These are phyloP conservation scores for Pleochaeta shiraiana DNA, from an alignment of 2,329 filamentous ascomycete species.

Conservation along the genomic window DNA sequence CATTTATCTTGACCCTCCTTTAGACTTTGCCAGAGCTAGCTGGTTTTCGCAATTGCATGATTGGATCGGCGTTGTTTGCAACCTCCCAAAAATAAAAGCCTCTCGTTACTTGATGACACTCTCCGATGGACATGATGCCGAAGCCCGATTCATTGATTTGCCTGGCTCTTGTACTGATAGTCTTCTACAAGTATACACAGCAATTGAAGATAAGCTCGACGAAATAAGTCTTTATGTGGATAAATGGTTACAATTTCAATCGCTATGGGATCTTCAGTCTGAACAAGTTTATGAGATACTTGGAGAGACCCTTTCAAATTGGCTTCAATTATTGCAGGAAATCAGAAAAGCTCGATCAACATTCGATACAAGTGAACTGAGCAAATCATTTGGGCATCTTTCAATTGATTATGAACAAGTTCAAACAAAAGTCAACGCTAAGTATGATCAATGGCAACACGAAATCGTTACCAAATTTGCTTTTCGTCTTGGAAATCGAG, in stretches of 20 bases:
- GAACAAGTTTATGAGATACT: conserved; percentile 87
- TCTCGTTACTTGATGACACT: conserved; percentile 84
- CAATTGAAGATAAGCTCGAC: conserved; percentile 62
- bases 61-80: conserved; percentile 86
- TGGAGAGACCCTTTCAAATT: conserved; percentile 75
- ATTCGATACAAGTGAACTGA: conserved; percentile 93
- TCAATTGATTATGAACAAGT: conserved; percentile 97
- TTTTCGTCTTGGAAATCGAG: conserved; percentile 63
- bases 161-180: conserved; percentile 64
- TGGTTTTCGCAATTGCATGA: conserved; percentile 88
- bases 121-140: conserved; percentile 39
- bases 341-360: conserved; percentile 89
- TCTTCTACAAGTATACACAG: conserved; percentile 58
- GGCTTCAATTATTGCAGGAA: conserved; percentile 91
- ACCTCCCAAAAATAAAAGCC: conserved; percentile 82
- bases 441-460: conserved; percentile 99
- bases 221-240: conserved; percentile 75
- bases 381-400: conserved; percentile 78
- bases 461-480: conserved; percentile 93
- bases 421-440: conserved; percentile 94
- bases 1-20: conserved; percentile 84
- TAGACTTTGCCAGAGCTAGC: conserved; percentile 76
- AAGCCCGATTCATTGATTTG: conserved; percentile 61
- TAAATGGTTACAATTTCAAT: conserved; percentile 98
- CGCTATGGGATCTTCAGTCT: conserved; percentile 90